A percentile compares a stretch with the other conserved stretches of the same genome.
Conservation (phyloP, 768 basidiomycete species). For the Lepiota brunneoincarnata region DNA sequence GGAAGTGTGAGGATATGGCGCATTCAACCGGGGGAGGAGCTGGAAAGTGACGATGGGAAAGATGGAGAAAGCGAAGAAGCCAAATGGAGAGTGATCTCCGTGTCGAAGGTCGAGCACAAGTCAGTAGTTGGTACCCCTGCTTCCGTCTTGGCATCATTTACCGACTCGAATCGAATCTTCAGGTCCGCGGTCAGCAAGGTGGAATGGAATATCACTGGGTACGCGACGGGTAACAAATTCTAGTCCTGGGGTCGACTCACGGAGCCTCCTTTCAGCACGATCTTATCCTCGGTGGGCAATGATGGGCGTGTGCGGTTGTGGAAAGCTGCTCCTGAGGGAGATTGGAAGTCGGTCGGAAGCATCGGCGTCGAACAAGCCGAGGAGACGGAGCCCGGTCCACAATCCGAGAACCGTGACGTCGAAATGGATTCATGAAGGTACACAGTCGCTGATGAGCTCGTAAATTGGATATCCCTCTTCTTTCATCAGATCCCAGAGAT, state of each 20-base stretch:
- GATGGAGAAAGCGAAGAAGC: slow-evolving; percentile 43
- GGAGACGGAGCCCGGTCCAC: slow-evolving; percentile 30
- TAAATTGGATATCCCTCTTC: background rate
- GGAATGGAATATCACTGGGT: slow-evolving; percentile 95
- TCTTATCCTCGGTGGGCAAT: slow-evolving; percentile 81
- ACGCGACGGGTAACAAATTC: slow-evolving; percentile 15
- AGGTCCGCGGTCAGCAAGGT: slow-evolving; percentile 81
- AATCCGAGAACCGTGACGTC: slow-evolving; percentile 32
- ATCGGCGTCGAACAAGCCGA: slow-evolving; percentile 77
- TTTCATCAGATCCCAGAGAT: background rate
- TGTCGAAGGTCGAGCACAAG: slow-evolving; percentile 89
- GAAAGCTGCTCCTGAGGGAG: slow-evolving; percentile 81
- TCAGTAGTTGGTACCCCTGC: slow-evolving; percentile 26
- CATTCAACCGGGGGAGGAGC: slow-evolving; percentile 58
- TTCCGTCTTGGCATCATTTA: background rate
- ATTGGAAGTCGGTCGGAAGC: slow-evolving; percentile 82
- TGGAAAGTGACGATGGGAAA: slow-evolving; percentile 31
- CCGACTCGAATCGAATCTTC: background rate
- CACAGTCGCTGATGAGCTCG: background rate
- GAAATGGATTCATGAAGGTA: slow-evolving; percentile 37
- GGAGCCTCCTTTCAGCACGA: slow-evolving; percentile 48
- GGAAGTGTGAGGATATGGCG: slow-evolving; percentile 91
- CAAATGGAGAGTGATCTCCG: slow-evolving; percentile 71
- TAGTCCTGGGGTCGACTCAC: background rate
- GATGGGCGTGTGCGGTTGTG: slow-evolving; percentile 80